Evolutionary conservation across 352 stramenopile genomes (phyloP), one percentile per base, ranked within the genome.

Genomic region (Pythium pyrilobum): DNA sequence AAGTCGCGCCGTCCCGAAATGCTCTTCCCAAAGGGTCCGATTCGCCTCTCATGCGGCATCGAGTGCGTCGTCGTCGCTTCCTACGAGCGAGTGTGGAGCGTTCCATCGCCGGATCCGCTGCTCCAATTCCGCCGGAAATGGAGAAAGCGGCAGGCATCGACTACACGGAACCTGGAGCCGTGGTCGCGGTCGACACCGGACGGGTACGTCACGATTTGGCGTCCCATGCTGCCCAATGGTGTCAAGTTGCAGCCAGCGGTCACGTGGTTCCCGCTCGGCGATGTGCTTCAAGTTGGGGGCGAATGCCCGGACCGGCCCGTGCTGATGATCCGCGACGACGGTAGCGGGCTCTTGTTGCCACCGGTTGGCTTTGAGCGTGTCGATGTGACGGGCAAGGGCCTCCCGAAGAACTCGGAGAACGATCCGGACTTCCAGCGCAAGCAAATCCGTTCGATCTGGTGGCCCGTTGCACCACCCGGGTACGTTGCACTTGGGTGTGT

Each of bases 81-180:
- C 16, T 93, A 87, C 53, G 85, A 95, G 37, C 78, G 82, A 7
- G 45, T 93, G 21, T 95, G 85, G 82, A 89, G 81, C 52, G 71
- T 95, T 13, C 82, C 85, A n/a, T 69, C 80, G 16, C 67, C 81
- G 0, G 82, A 95, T 54, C 85, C 82, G 10, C 38, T 93, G 27
- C 61, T 92, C 12, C 81, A 86, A 43, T 86, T 87, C 51, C 77
- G 81, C 20, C 85, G 86, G 59, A 90, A 90, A 55, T 95, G 85
- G 85, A 63, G 85, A 32, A 90, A 89, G 23, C 52, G 59, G 9
- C 12, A 40, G 7, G 13, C 34, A 2, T 24, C 39, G 2, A 33
- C 67, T 23, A 13, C 5, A 25, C 40, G 46, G 12, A 31, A 33
- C 10, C 24, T 9, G 6, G 62, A 69, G 1, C 27, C 38, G 10